phyloP scores from a whole-genome alignment of 1,284 basidiomycete species.

The Tilletia horrida region DNA sequence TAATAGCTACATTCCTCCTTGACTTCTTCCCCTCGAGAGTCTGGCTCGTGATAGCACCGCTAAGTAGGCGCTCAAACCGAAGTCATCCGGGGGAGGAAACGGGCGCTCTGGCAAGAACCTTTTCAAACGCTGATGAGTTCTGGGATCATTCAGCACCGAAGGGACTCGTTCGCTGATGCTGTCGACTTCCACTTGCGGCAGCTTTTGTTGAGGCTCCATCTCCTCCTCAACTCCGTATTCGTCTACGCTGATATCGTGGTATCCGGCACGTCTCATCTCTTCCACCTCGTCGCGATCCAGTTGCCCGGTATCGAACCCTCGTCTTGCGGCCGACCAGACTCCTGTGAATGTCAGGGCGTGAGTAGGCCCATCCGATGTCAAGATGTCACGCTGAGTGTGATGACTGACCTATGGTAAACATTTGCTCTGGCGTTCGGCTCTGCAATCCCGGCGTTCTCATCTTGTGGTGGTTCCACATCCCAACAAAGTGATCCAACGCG shows the following conservation, averaged over 20 bases:
- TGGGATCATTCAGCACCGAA: neutral
- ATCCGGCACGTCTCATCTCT: neutral
- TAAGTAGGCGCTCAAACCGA: conserved; percentile 6
- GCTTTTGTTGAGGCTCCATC: neutral
- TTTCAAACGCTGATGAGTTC: neutral
- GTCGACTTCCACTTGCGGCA: conserved; percentile 7
- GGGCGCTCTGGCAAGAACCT: neutral
- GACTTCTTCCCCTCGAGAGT: too few relatives aligned
- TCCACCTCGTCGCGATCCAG: neutral
- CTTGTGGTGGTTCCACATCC: conserved; percentile 16
- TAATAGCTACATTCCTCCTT: too few relatives aligned
- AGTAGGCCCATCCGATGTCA: neutral
- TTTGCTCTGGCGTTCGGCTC: conserved; percentile 1
- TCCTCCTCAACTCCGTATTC: neutral
- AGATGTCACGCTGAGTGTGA: neutral
- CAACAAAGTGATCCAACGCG: neutral
- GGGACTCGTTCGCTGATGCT: conserved; percentile 11
- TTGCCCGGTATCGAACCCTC: neutral
- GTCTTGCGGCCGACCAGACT: conserved; percentile 1
- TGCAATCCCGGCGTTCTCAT: neutral
- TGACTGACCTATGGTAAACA: conserved; percentile 6
- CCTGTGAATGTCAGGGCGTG: neutral
- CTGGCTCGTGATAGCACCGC: too few relatives aligned
- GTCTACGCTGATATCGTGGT: neutral
- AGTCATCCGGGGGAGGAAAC: conserved; percentile 7